phyloP scores from a whole-genome alignment of 2,329 filamentous ascomycete species.

The Cladosporium sp. region DNA sequence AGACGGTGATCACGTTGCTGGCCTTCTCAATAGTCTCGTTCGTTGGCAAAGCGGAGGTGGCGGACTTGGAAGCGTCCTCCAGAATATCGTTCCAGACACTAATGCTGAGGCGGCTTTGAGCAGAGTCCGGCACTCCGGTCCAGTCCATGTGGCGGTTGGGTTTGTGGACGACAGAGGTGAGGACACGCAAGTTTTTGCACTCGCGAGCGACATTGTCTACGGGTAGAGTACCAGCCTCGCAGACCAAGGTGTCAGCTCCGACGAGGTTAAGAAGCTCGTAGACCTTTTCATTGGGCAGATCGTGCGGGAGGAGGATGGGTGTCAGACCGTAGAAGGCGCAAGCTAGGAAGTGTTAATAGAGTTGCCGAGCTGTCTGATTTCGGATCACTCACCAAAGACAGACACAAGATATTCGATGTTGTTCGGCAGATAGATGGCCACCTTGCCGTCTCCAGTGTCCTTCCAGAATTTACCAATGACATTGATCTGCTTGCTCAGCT shows the following conservation, averaged over 20 bases:
- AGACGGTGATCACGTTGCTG: slow-evolving; percentile 59
- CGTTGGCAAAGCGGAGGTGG: slow-evolving; percentile 61
- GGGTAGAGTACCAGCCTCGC: slow-evolving; percentile 81
- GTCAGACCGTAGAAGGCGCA: slow-evolving; percentile 86
- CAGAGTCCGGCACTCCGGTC: slow-evolving; percentile 79
- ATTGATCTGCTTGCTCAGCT: slow-evolving; percentile 81
- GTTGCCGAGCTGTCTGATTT: background rate
- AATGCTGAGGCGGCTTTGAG: slow-evolving; percentile 70
- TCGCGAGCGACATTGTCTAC: slow-evolving; percentile 67
- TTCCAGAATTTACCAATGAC: slow-evolving; percentile 74
- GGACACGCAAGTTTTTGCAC: slow-evolving; percentile 67
- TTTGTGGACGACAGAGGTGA: slow-evolving; percentile 90
- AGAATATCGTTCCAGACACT: slow-evolving; percentile 92
- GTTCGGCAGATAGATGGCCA: slow-evolving; percentile 90
- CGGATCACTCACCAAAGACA: slow-evolving; percentile 59
- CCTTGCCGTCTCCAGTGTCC: slow-evolving; percentile 58
- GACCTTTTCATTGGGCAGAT: slow-evolving; percentile 65
- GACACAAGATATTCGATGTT: slow-evolving; percentile 80
- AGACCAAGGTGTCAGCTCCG: slow-evolving; percentile 76
- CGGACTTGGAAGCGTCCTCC: slow-evolving; percentile 59
- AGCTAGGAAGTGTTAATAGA: slow-evolving; percentile 45
- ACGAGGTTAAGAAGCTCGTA: slow-evolving; percentile 68
- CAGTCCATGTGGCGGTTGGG: slow-evolving; percentile 92
- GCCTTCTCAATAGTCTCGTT: slow-evolving; percentile 51
- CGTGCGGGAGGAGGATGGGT: slow-evolving; percentile 79